Base-by-base conservation (phyloP, 768 basidiomycete genomes). In the Clathrus columnatus region DNA sequence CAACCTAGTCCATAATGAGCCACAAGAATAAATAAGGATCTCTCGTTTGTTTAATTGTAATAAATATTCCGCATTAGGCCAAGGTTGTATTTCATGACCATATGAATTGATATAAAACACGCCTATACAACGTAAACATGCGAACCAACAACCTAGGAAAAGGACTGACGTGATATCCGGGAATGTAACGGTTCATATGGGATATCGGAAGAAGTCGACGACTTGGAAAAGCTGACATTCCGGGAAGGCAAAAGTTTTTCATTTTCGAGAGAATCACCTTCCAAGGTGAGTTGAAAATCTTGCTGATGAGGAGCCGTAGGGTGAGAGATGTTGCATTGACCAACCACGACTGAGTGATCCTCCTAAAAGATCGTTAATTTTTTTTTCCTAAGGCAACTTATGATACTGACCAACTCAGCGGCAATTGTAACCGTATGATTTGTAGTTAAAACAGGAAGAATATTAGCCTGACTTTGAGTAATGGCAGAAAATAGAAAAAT, bases 341-440 rank as follows among this genome's bases (percentile, higher is more conserved):
- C 93, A 42, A 94, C 83, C 43, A 97, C 79, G 49, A 76, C 80
- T 26, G 65, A 70, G 46, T 27, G 30, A 18, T 55, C 26, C 20
- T 48, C 46, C 54, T 55, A 30, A 48, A 46, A 16, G 11, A 27
- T 18, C 17, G 20, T 23, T 24, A 47, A 20, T 21, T 16, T 28
- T n/a, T 44, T 5, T 24, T 8, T 42, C 10, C 8, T 20, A 17
- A 8, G 27, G 11, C 23, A 2, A 41, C 2, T n/a, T 42, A 14
- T 36, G 2, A 10, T 14, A 70, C 74, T 63, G 26, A 82, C 87
- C 63, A 95, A 75, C 68, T 94, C 86, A 21, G 86, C 91, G 36
- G 92, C 90, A 59, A 98, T 92, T 14, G 93, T 96, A n/a, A 92
- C 91, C 0, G 88, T 92, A 67, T 91, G 90, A 68, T 91, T 94